Evolutionary conservation across 352 stramenopile genomes (phyloP).

Genomic region (Globisporangium acanthophoron): DNA sequence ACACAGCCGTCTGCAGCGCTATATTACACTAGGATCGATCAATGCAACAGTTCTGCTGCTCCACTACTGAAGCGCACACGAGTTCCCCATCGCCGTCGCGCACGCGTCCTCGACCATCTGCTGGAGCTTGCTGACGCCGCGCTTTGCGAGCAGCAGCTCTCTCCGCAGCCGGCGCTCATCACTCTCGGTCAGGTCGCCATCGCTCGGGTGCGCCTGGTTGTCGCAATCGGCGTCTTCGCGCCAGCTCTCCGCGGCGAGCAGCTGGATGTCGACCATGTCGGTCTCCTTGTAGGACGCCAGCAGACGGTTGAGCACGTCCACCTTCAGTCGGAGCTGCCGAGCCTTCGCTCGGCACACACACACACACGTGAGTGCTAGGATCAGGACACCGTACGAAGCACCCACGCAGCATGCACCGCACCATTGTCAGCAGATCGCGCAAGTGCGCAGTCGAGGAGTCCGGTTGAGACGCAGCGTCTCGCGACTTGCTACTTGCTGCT

Average conservation of each 20-base stretch:
- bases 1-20: neutral
- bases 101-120: slow-evolving; percentile 36
- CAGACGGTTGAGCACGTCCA: slow-evolving; percentile 24
- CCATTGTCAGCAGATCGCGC: neutral
- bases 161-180: neutral
- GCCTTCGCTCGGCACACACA: slow-evolving; percentile 13
- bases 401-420: neutral
- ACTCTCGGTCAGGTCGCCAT: neutral
- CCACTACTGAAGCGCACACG: slow-evolving; percentile 35
- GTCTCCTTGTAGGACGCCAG: slow-evolving; percentile 29
- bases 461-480: neutral
- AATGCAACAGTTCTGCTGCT: neutral
- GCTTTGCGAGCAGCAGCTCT: slow-evolving; percentile 8
- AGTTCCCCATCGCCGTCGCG: slow-evolving; percentile 29
- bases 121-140: slow-evolving; percentile 24
- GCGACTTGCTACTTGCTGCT: too few relatives aligned
- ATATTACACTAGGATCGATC: too few relatives aligned
- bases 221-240: neutral
- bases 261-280: slow-evolving; percentile 29
- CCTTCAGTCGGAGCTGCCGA: slow-evolving; percentile 18
- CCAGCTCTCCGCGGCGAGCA: slow-evolving; percentile 11
- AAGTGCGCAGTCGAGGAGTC: neutral
- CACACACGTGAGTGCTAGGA: neutral
- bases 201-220: too few relatives aligned
- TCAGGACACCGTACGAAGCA: neutral